phyloP scores from a whole-genome alignment of 225 moss, liverwort and hornwort species.

The Thuidium tamariscinum region DNA sequence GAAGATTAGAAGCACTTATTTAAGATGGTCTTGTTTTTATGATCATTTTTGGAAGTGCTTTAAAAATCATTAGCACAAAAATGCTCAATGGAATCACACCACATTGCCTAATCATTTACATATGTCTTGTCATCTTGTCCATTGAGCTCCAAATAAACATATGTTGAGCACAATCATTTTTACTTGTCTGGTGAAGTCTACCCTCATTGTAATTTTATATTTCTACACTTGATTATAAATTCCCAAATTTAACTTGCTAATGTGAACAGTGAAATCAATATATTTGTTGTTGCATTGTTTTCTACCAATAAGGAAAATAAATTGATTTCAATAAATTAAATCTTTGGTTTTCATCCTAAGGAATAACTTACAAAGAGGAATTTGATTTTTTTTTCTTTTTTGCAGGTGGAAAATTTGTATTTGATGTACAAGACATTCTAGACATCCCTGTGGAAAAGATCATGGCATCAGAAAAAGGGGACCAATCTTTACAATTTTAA shows the following conservation, averaged over 20 bases:
- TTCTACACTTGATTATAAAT: background rate
- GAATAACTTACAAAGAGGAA: background rate
- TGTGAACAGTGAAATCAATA: background rate
- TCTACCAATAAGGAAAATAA: background rate
- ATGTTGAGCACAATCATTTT: background rate
- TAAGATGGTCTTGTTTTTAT: too few relatives aligned
- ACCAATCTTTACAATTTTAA: background rate
- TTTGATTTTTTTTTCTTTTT: background rate
- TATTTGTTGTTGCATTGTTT: background rate
- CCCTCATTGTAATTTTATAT: background rate
- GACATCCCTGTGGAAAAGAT: constrained; percentile 10
- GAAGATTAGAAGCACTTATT: background rate
- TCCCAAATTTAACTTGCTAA: background rate
- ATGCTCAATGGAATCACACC: background rate
- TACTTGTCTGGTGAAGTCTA: rapidly evolving
- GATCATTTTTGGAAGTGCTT: background rate
- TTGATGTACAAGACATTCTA: constrained; percentile 15
- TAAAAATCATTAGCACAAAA: too few relatives aligned
- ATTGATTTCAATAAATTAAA: background rate
- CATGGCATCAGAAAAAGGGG: background rate
- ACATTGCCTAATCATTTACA: background rate
- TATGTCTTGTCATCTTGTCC: background rate
- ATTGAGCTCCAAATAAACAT: background rate
- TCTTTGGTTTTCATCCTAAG: background rate
- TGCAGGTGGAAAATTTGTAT: constrained; percentile 1